Base-by-base conservation (phyloP, 2,329 filamentous ascomycete species). In the Seiridium unicorne region DNA sequence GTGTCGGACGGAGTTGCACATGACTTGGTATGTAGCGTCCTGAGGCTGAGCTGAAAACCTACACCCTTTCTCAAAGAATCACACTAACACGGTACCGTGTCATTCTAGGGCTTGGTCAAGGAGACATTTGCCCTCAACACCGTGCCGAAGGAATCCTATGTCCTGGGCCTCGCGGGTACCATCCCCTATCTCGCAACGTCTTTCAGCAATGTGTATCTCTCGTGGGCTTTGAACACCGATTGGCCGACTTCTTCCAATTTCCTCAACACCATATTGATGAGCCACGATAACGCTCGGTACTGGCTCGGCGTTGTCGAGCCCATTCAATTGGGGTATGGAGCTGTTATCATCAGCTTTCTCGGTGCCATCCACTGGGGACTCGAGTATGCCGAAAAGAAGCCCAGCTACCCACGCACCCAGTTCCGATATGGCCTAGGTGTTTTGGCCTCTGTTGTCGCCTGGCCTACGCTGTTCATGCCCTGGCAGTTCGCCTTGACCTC, bases 311-410 rank as follows among this genome's bases (percentile, higher is more conserved):
- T 92, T 13, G 81, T 97, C 36, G 93, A 97, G 77, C 93, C 93
- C 10, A 78, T 97, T 57, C 94, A 97, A 76, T 84, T 97, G 58
- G 93, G 92, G 61, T 97, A 96, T 69, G 93, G 94, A 59, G 94
- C 93, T 53, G 87, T 96, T 60, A 95, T 97, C 69, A 90, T 97
- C 68, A 96, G 93, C 35, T 97, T 97, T 81, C 85, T 97, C 1
- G 94, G 94, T 49, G 93, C 93, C 40, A 88, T 97, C 69, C 94
- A 97, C 76, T 97, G 85, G 94, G 93, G 93, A 59, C 82, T 97
- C 18, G 93, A 97, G 76, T 96, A 89, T 74, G 90, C 90, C 55
- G 84, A 84, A 79, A 89, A 77, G 88, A 82, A 73, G 78, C 88
- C 75, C 76, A 85, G 70, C 68, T 68, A 51, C 0, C 68, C 83